Evolutionary conservation across 2,329 filamentous ascomycete species (phyloP), one percentile per base, ranked within the genome.

Genomic region (Escovopsis sp.): DNA sequence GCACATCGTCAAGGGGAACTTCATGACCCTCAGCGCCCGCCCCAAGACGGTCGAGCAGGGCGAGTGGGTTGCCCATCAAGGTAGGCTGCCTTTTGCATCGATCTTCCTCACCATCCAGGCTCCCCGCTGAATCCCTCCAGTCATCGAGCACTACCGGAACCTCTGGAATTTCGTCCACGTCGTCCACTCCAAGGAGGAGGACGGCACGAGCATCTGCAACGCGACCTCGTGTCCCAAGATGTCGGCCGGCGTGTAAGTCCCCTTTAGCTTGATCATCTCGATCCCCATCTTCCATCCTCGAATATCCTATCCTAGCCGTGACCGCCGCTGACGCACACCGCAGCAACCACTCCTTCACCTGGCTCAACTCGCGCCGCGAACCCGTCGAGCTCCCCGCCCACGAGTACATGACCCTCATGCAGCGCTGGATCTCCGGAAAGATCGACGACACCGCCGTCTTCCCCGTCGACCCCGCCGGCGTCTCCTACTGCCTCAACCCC

Each of bases 341-440:
- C 15, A 80, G 75, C n/a, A 93, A 91, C 55, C 82, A 94, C 62
- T 94, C 86, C 26, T 96, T 94, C 62, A 95, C 88, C 39, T 96
- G 89, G 89, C 75, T 96, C 43, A 93, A 95, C 63, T 80, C 81
- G 50, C 80, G 85, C 54, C 79, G 82, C 53, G 81, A 86, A 57
- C 87, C 89, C 10, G 87, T 94, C 49, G 89, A 94, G 63, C 82
- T 96, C 36, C 87, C 89, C 4, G 89, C 89, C 6, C 80, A 80
- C 48, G 87, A 93, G 61, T 96, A 96, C 66, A 91, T 95, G 66
- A 86, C 85, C 51, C 77, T 94, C 26, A 93, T 96, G 60, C 88
- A 95, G 65, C 85, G 89, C 56, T 96, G 89, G 88, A 94, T 96
- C 59, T 84, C 85, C 28, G 86, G 87, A 64, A 96, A 96, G 67